phyloP scores from a whole-genome alignment of 352 stramenopile genomes.

The Phytophthora pini region DNA sequence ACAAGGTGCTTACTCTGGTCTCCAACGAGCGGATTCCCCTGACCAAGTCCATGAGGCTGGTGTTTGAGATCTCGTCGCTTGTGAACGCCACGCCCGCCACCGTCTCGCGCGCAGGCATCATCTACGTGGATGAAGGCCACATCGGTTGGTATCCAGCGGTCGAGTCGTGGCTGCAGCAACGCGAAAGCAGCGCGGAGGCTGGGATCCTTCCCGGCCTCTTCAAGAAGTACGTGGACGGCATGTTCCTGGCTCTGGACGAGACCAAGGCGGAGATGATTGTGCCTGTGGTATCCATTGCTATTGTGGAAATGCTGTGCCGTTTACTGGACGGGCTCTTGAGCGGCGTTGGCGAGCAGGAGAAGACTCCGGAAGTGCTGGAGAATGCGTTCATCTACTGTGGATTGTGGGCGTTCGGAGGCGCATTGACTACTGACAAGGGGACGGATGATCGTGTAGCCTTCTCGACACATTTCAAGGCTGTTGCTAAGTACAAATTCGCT shows the following conservation, averaged over 20 bases:
- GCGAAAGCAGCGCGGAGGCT: slow-evolving; percentile 83
- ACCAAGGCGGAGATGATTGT: slow-evolving; percentile 70
- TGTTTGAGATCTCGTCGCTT: slow-evolving; percentile 98
- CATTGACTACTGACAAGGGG: slow-evolving; percentile 88
- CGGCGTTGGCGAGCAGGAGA: slow-evolving; percentile 80
- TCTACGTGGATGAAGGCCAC: slow-evolving; percentile 95
- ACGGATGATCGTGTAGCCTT: slow-evolving; percentile 70
- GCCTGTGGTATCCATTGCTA: slow-evolving; percentile 55
- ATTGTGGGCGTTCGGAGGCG: slow-evolving; percentile 96
- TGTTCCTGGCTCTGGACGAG: slow-evolving; percentile 76
- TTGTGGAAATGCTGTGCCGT: slow-evolving; percentile 93
- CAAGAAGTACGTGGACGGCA: slow-evolving; percentile 93
- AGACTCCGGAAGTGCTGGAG: slow-evolving; percentile 89
- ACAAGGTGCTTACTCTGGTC: slow-evolving; percentile 96
- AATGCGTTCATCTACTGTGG: slow-evolving; percentile 96
- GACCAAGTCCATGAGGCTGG: slow-evolving; percentile 95
- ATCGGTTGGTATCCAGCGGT: slow-evolving; percentile 95
- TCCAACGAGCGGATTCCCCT: slow-evolving; percentile 97
- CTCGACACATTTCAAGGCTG: slow-evolving; percentile 58
- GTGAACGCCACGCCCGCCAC: slow-evolving; percentile 96
- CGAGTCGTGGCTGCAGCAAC: slow-evolving; percentile 92
- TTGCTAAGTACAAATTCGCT: slow-evolving; percentile 81
- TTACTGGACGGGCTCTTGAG: slow-evolving; percentile 94
- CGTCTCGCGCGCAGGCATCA: slow-evolving; percentile 96
- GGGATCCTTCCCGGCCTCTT: slow-evolving; percentile 91